Percentiles rank a stretch among this genome's conserved stretches.
Evolutionary conservation across 345 rosid species (phyloP).

Genomic region (Eucalyptus urophylla): DNA sequence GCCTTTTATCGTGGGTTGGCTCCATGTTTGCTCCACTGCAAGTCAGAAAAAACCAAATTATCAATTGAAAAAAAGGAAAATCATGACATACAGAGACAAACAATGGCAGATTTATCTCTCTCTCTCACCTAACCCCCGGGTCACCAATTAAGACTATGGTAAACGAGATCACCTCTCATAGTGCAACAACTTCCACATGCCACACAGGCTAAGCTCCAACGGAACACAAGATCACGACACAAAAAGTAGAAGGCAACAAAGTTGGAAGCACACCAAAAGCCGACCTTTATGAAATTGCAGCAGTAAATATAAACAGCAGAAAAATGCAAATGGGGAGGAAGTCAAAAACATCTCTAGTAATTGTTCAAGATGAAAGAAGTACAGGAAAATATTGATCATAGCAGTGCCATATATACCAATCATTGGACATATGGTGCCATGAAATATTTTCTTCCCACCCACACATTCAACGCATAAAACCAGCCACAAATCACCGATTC

Average conservation of each 20-base stretch:
- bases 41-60: neutral
- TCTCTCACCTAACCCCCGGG: too few relatives aligned
- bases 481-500: too few relatives aligned
- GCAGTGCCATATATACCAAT: too few relatives aligned
- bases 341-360: neutral
- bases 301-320: neutral
- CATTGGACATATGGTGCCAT: too few relatives aligned
- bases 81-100: neutral
- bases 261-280: neutral
- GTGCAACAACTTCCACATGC: neutral
- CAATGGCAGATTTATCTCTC: too few relatives aligned
- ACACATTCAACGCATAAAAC: too few relatives aligned
- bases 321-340: neutral
- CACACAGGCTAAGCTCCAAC: neutral
- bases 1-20: slow-evolving; percentile 60
- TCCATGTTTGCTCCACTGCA: slow-evolving; percentile 78
- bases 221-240: neutral
- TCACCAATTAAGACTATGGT: too few relatives aligned
- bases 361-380: too few relatives aligned
- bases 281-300: neutral
- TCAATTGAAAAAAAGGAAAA: neutral
- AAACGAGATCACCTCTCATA: too few relatives aligned
- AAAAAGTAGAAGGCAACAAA: neutral
- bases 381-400: too few relatives aligned
- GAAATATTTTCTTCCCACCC: too few relatives aligned